Conservation (phyloP, 345 rosid species). For the Fremontodendron californicum region DNA sequence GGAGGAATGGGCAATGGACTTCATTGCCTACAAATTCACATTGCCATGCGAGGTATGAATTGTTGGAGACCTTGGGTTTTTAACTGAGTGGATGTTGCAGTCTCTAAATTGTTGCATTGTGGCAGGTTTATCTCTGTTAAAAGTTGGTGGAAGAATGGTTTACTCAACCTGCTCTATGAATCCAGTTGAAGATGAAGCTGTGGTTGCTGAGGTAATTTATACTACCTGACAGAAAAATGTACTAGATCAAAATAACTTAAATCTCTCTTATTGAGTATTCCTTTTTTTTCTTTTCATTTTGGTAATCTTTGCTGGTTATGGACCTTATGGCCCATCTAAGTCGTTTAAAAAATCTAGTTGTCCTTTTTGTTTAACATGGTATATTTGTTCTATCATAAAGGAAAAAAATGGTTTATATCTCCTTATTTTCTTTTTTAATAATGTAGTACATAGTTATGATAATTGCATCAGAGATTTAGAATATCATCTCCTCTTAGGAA, state of each 20-base stretch:
- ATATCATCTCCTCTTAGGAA: not conserved
- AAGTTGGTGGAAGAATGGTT: constrained; percentile 96
- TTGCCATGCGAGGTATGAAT: constrained; percentile 79
- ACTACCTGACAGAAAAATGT: not conserved
- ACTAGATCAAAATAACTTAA: not conserved
- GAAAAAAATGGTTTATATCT: not conserved
- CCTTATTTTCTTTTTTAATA: not conserved
- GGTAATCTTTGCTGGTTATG: not conserved
- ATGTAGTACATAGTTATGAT: not conserved
- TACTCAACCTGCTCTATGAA: constrained; percentile 99
- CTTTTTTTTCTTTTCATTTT: not conserved
- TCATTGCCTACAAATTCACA: constrained; percentile 78
- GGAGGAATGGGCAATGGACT: constrained; percentile 87
- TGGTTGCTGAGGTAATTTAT: constrained; percentile 78
- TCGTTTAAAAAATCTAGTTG: not conserved
- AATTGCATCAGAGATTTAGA: not conserved
- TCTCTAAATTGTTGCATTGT: constrained; percentile 11
- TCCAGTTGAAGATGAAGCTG: constrained; percentile 97
- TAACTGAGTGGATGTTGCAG: not conserved
- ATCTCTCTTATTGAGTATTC: not conserved
- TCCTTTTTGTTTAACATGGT: not conserved
- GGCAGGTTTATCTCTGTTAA: constrained; percentile 73
- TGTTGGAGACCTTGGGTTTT: constrained; percentile 1
- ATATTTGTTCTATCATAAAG: not conserved
- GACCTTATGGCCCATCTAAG: not conserved